Conservation (phyloP, 176 grass and related monocot species). For the Raddia guianensis region DNA sequence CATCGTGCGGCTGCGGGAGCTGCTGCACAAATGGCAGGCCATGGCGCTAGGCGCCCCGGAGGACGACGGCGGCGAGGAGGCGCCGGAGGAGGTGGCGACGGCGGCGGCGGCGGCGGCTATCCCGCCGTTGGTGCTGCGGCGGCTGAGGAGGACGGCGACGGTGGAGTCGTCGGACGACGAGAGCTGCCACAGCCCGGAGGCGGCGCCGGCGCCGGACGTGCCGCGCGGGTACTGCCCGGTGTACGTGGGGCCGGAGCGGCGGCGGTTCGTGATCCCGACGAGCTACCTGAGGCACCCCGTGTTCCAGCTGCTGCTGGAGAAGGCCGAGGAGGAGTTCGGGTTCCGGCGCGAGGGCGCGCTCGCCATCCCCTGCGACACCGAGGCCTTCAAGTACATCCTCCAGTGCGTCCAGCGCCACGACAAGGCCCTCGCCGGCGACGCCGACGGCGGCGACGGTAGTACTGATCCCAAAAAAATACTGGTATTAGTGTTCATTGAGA, state of each 20-base stretch:
- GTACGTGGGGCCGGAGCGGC: slow-evolving; percentile 62
- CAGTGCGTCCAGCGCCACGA: slow-evolving; percentile 70
- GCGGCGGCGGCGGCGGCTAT: slow-evolving; percentile 25
- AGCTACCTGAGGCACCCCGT: slow-evolving; percentile 71
- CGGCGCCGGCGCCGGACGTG: slow-evolving; percentile 54
- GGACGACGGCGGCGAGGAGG: neutral
- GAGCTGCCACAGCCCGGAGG: slow-evolving; percentile 65
- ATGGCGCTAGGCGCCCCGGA: slow-evolving; percentile 32
- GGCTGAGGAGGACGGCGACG: slow-evolving; percentile 47
- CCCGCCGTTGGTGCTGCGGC: slow-evolving; percentile 43
- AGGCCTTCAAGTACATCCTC: slow-evolving; percentile 93
- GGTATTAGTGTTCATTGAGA: neutral
- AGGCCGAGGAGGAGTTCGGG: slow-evolving; percentile 85
- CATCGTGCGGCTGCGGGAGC: slow-evolving; percentile 56
- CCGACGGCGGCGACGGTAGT: neutral
- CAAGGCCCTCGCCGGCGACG: slow-evolving; percentile 42
- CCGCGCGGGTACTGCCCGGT: slow-evolving; percentile 63
- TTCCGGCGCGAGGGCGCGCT: slow-evolving; percentile 67
- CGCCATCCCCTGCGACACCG: slow-evolving; percentile 71
- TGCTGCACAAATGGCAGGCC: slow-evolving; percentile 72
- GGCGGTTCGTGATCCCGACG: slow-evolving; percentile 90
- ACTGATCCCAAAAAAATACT: neutral
- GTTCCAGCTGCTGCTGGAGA: slow-evolving; percentile 82
- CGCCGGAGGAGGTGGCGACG: neutral
- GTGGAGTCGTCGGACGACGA: slow-evolving; percentile 54